Conservation (phyloP, 1,139 yeast species). For the Zygoascus sp. region DNA sequence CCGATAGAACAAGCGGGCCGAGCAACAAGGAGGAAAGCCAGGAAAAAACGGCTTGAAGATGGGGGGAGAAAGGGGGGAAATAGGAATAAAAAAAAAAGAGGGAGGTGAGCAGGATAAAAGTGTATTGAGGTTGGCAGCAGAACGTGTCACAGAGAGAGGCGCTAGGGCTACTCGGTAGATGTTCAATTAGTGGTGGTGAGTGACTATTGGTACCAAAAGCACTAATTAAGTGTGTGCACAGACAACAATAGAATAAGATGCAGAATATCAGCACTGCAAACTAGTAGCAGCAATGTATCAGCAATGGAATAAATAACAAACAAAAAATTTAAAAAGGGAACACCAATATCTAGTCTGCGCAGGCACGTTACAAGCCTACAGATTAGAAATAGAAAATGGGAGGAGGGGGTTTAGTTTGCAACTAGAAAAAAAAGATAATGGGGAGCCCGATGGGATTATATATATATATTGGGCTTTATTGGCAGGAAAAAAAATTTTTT, state of each 20-base stretch:
- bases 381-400: too few relatives aligned
- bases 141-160: neutral
- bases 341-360: too few relatives aligned
- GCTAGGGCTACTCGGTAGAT: too few relatives aligned
- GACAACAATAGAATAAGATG: conserved; percentile 2
- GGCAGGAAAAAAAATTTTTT: neutral
- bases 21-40: neutral
- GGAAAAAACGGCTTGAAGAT: too few relatives aligned
- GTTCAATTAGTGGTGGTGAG: neutral
- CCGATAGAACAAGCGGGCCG: neutral
- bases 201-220: neutral
- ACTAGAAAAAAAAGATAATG: neutral
- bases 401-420: neutral
- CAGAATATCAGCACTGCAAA: too few relatives aligned
- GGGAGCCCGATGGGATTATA: neutral
- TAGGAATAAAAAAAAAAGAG: neutral
- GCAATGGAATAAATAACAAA: neutral
- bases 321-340: too few relatives aligned
- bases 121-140: neutral
- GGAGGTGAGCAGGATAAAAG: neutral
- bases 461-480: neutral
- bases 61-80: neutral
- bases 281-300: neutral
- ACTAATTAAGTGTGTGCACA: neutral
- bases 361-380: too few relatives aligned